phyloP scores from a whole-genome alignment of 1,284 basidiomycete species.

The Lignosus rhinocerotis region DNA sequence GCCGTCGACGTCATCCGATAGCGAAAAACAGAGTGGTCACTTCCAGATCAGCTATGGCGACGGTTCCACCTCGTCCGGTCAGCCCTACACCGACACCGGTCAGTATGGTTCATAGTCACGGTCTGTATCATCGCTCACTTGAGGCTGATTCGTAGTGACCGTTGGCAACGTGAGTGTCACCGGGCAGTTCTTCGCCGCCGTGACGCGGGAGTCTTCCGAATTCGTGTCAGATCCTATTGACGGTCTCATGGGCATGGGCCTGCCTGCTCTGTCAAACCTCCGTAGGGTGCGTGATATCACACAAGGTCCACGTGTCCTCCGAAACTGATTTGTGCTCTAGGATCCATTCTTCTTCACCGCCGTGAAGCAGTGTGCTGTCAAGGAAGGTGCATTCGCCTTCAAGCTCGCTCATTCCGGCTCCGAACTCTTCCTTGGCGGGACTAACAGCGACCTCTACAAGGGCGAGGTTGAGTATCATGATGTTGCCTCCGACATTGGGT shows the following conservation, averaged over 20 bases:
- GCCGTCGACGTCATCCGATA: conserved; percentile 38
- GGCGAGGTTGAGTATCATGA: conserved; percentile 33
- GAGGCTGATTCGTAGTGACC: conserved; percentile 1
- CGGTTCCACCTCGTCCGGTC: conserved; percentile 50
- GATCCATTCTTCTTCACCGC: conserved; percentile 51
- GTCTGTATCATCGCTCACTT: neutral
- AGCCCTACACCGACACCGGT: conserved; percentile 52
- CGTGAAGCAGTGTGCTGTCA: conserved; percentile 37
- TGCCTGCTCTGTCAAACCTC: conserved; percentile 21
- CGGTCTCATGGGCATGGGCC: conserved; percentile 30
- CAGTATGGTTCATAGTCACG: neutral
- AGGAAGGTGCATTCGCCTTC: conserved; percentile 52
- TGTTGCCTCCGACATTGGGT: conserved; percentile 28
- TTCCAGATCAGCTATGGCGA: conserved; percentile 57
- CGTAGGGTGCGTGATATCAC: conserved; percentile 4
- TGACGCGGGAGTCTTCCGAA: conserved; percentile 16
- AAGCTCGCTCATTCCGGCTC: conserved; percentile 46
- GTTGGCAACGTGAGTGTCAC: conserved; percentile 26
- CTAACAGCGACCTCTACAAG: conserved; percentile 41
- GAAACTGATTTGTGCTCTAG: conserved; percentile 1
- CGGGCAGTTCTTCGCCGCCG: conserved; percentile 22
- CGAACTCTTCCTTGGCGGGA: conserved; percentile 61
- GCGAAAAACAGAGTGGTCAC: conserved; percentile 29
- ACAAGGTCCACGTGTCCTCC: neutral
- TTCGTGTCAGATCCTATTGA: conserved; percentile 19